A percentile compares a stretch with the other conserved stretches of the same genome.
phyloP scores from a whole-genome alignment of 1,284 basidiomycete species.

The Sphagnurus paluster region DNA sequence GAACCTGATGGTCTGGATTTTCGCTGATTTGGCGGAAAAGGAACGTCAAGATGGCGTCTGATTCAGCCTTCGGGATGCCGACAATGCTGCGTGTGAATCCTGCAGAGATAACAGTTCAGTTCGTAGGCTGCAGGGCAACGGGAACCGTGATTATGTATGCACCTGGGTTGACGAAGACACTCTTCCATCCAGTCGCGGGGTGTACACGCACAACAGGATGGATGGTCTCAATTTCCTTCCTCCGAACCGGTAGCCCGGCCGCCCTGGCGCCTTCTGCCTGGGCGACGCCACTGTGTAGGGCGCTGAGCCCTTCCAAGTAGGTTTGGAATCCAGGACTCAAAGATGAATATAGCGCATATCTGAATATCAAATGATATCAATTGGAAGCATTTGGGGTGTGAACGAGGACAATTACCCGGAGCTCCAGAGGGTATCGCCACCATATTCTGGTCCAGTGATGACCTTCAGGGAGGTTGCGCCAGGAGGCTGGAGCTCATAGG shows the following conservation, averaged over 20 bases:
- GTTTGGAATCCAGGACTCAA: conserved; percentile 66
- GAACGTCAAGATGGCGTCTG: conserved; percentile 68
- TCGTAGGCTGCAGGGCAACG: background rate
- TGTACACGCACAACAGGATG: conserved; percentile 74
- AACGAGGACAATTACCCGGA: conserved; percentile 49
- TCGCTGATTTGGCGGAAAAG: conserved; percentile 70
- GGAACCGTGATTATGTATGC: conserved; percentile 20
- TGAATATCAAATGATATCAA: conserved; percentile 26
- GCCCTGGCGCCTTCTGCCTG: conserved; percentile 69
- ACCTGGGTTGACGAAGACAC: conserved; percentile 72
- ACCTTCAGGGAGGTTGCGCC: conserved; percentile 69
- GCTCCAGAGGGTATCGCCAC: conserved; percentile 73
- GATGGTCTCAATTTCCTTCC: conserved; percentile 67
- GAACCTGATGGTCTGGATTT: conserved; percentile 71
- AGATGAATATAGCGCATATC: conserved; percentile 70
- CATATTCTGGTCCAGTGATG: conserved; percentile 61
- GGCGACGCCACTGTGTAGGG: conserved; percentile 67
- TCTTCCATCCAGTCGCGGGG: conserved; percentile 83
- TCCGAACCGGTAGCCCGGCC: conserved; percentile 63
- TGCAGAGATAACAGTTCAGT: conserved; percentile 20
- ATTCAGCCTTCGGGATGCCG: conserved; percentile 78
- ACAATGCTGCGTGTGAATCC: conserved; percentile 73
- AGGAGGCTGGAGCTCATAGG: conserved; percentile 79
- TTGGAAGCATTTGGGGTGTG: conserved; percentile 4
- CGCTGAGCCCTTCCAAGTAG: conserved; percentile 65